Base-by-base conservation (phyloP, 352 stramenopile genomes). In the Phytopythium kandeliae region DNA sequence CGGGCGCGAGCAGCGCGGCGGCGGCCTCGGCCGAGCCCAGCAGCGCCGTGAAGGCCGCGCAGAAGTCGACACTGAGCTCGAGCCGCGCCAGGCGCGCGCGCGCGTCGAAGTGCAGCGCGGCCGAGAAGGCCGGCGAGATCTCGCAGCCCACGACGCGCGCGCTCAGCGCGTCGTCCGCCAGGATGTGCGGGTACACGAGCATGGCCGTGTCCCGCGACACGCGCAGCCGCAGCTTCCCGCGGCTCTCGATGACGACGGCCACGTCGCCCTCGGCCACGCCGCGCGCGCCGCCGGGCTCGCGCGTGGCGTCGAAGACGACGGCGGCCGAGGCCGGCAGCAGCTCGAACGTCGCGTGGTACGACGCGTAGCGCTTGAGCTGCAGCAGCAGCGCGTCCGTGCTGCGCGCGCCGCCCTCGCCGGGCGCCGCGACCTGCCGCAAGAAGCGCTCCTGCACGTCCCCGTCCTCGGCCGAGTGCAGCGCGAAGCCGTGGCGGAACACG, bases 311-410 rank as follows among this genome's bases (percentile, higher is more conserved):
- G 48, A 76, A 59, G 2, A 83, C 16, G 4, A 83, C 55, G 10
- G 22, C 25, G 7, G 66, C 21, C 2, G 55, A 35, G 8, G 55
- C 35, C 9, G 54, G 41, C 11, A 51, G 45, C 30, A 86, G 53
- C 48, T 78, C 69, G 41, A 84, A 74, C 6, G 73, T 62, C 7
- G 72, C 62, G 48, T 89, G 75, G 45, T 86, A 89, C 30, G 78
- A 89, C 21, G 78, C 74, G 45, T 86, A 89, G 12, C 78, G 61
- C 57, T 89, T 85, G 2, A 89, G 51, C 55, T 89, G 78, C 11
- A 85, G 54, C 34, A 85, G 53, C 17, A 89, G 57, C 7, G 74
- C 78, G 38, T 89, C 73, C 11, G 67, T 52, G 22, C 58, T 72
- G 2, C 53, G 37, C 17, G 54, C 54, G 40, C 73, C 54, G 11